Evolutionary conservation across 2,329 filamentous ascomycete genomes (phyloP), one percentile per base, ranked within the genome.

Genomic region (Ophiostoma populinum): DNA sequence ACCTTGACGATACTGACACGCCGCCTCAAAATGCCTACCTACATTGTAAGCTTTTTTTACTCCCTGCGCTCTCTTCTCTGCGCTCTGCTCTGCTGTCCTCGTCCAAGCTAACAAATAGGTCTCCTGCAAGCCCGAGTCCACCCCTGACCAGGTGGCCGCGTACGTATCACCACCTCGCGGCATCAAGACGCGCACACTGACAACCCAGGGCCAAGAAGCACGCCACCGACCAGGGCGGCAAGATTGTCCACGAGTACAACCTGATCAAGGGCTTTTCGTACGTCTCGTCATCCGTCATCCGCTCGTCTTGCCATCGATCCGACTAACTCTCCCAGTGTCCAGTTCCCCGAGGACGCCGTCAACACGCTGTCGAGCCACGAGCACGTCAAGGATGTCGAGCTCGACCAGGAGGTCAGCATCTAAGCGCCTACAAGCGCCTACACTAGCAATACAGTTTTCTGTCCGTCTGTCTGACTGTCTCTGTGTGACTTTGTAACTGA

Each of bases 231-330:
- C 72, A 87, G 53, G 87, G 87, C 51, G 87, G 85, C 53, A 73
- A 71, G 56, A 90, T 95, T 59, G 71, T 61, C 37, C 75, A 90
- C 47, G 80, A 90, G 55, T 93, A 82, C 65, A 76, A 61, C 41
- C 59, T 93, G 48, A 85, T 93, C 67, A 92, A 87, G 63, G 86
- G 79, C 39, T 94, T 94, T 63, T 76, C 80, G 87, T 94, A 73
- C 47, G 80, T 36, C n/a, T 5, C 16, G 13, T 19, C 17, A 20
- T 4, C 4, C 16, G 6, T n/a, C n/a, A n/a, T n/a, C n/a, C n/a
- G n/a, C n/a, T n/a, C n/a, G n/a, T n/a, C n/a, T n/a, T n/a, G n/a
- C n/a, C n/a, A n/a, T n/a, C 29, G 27, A 13, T 28, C 10, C 10
- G 10, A 22, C 18, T 6, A 6, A n/a, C n/a, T n/a, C n/a, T n/a